Conservation (phyloP, 306 rosid species). For the Castanopsis chinensis region DNA sequence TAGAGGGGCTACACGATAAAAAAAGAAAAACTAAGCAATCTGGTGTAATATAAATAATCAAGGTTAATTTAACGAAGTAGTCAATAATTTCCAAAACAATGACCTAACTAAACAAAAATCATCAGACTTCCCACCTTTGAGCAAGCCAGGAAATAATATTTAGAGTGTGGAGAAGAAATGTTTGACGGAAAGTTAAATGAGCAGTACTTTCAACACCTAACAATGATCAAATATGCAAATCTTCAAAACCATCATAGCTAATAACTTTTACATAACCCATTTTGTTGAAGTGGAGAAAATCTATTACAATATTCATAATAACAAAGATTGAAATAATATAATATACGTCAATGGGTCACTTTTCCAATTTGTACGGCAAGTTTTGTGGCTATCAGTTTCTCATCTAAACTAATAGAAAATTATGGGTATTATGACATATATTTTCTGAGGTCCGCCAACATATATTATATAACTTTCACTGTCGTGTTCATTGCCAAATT, state of each 20-base stretch:
- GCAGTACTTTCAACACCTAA: constrained; percentile 6
- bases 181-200: constrained; percentile 30
- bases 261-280: neutral
- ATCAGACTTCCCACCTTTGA: neutral
- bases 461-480: constrained; percentile 27
- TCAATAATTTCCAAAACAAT: too few species aligned
- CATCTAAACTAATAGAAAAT: constrained; percentile 14
- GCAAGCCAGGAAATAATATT: neutral
- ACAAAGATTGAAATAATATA: neutral
- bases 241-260: constrained; percentile 2
- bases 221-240: constrained; percentile 4
- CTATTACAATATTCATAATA: neutral
- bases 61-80: too few species aligned
- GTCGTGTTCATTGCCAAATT: constrained; percentile 8
- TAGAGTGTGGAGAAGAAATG: constrained; percentile 1
- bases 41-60: too few species aligned
- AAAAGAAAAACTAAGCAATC: too few species aligned
- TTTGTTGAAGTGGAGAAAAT: neutral
- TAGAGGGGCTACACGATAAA: too few species aligned
- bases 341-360: constrained; percentile 16
- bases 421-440: constrained; percentile 16
- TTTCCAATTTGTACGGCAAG: constrained; percentile 29
- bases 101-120: too few species aligned
- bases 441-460: constrained; percentile 30
- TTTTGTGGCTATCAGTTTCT: constrained; percentile 18